Evolutionary conservation across 1,284 basidiomycete genomes (phyloP).

Genomic region (Rugosomyces carneus): DNA sequence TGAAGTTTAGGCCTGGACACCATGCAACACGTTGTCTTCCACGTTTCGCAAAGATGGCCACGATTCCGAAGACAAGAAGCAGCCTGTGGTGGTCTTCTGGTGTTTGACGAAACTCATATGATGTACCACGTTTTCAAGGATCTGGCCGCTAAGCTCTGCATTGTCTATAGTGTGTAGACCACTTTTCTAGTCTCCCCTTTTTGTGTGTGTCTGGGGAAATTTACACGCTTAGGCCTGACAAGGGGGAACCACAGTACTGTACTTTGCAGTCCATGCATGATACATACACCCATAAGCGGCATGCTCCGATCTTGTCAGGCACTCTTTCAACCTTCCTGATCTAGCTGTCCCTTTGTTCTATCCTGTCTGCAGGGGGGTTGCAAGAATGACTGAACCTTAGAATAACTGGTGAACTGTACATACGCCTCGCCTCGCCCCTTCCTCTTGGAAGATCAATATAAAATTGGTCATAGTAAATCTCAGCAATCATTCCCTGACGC

Average conservation of each 20-base stretch:
- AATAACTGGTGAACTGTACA: conserved; percentile 29
- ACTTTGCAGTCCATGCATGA: no score
- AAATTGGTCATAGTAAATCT: conserved; percentile 31
- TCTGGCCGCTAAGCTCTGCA: no score
- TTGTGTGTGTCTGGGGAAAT: no score
- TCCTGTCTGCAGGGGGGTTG: conserved; percentile 24
- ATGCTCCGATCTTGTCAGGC: conserved; percentile 36
- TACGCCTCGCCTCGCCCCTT: conserved; percentile 31
- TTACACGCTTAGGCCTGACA: no score
- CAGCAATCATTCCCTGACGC: conserved; percentile 27
- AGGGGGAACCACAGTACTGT: no score
- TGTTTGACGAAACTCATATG: conserved; percentile 1
- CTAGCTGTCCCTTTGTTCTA: conserved; percentile 48
- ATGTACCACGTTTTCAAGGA: conserved; percentile 11
- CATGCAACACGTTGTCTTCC: neutral
- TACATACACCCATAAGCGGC: conserved; percentile 16
- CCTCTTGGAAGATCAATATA: conserved; percentile 33
- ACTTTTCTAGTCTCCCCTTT: no score
- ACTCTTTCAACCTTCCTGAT: conserved; percentile 51
- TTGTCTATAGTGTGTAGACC: no score
- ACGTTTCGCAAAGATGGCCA: neutral
- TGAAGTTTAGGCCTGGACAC: no score
- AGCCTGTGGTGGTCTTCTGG: neutral
- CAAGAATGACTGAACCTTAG: conserved; percentile 27
- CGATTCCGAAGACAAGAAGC: neutral